Evolutionary conservation across 2,329 filamentous ascomycete species (phyloP).

Genomic region (Pestalotiopsis sp.): DNA sequence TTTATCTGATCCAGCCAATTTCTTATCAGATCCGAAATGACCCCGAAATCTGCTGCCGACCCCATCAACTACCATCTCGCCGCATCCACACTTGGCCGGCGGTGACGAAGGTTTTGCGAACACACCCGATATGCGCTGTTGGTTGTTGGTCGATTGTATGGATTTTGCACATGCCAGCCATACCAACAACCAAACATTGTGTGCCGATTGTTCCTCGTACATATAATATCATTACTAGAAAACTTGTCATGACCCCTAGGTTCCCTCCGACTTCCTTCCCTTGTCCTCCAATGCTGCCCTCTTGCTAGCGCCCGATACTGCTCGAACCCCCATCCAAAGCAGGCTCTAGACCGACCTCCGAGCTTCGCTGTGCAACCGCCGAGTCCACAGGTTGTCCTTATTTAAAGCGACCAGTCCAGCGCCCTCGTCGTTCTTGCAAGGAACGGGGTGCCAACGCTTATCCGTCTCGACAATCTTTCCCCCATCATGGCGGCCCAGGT

Average conservation of each 20-base stretch:
- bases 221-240: background rate
- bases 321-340: background rate
- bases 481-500: conserved; percentile 27
- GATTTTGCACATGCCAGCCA: background rate
- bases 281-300: background rate
- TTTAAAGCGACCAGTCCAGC: background rate
- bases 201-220: background rate
- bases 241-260: conserved; percentile 8
- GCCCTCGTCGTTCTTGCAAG: background rate
- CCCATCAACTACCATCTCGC: conserved; percentile 7
- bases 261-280: background rate
- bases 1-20: background rate
- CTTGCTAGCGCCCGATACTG: background rate
- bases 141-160: conserved; percentile 9
- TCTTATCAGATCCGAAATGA: conserved; percentile 11
- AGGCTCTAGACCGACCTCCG: background rate
- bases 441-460: background rate
- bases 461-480: background rate
- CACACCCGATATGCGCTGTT: background rate
- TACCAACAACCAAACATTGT: conserved; percentile 1
- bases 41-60: conserved; percentile 7
- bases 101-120: conserved; percentile 10
- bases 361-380: background rate
- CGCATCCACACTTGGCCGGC: conserved; percentile 10
- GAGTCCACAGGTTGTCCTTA: background rate